Evolutionary conservation across 1,139 yeast species (phyloP).

Genomic region (Blastobotrys persicus): DNA sequence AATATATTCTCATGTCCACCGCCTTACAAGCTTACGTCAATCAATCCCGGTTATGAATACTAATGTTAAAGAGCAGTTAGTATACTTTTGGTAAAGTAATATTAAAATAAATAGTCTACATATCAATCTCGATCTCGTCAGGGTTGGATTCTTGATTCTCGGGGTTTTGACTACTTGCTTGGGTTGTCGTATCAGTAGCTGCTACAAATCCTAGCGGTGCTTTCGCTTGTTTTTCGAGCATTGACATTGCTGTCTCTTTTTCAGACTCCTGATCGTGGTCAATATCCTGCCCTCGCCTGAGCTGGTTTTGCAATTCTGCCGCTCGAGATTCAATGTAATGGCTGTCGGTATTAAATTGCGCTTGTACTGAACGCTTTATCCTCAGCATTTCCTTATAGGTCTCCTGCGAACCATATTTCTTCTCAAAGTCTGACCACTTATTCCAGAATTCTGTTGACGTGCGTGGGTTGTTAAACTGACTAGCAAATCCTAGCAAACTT

Average conservation of each 20-base stretch:
- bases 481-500: conserved; percentile 50
- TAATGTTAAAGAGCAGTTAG: too few species aligned
- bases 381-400: conserved; percentile 75
- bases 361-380: conserved; percentile 53
- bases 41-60: too few species aligned
- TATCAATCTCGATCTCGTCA: conserved; percentile 64
- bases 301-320: conserved; percentile 18
- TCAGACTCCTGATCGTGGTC: conserved; percentile 9
- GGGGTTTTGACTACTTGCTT: conserved; percentile 1
- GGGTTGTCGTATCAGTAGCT: conserved; percentile 35
- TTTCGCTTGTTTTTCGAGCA: conserved; percentile 28
- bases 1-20: too few species aligned
- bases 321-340: conserved; percentile 34
- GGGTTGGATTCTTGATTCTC: conserved; percentile 43
- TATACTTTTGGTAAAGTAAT: not conserved
- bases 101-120: conserved; percentile 35
- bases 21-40: too few species aligned
- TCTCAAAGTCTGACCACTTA: conserved; percentile 72
- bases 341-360: conserved; percentile 41
- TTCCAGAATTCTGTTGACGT: conserved; percentile 48
- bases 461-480: conserved; percentile 47
- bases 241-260: conserved; percentile 17
- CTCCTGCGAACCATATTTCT: conserved; percentile 64
- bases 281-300: conserved; percentile 11
- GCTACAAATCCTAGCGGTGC: conserved; percentile 60